A percentile compares a stretch with the other conserved stretches of the same genome.
Conservation (phyloP, 257 asterid species). For the Capsicum pubescens region DNA sequence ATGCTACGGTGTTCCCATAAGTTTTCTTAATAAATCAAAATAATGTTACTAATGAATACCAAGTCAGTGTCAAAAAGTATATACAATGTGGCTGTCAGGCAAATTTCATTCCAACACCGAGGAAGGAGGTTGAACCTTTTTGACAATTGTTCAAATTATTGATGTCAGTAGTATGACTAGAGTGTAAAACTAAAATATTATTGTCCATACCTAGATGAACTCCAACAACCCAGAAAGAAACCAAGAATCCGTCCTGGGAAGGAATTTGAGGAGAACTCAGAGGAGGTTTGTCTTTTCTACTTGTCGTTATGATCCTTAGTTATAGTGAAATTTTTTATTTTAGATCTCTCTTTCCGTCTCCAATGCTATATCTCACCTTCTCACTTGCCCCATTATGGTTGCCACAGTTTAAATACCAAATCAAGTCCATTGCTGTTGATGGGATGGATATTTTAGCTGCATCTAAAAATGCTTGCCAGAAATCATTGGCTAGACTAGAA, state of each 20-base stretch:
- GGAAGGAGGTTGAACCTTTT: neutral
- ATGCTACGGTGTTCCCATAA: neutral
- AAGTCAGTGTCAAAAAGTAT: neutral
- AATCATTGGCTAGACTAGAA: constrained; percentile 64
- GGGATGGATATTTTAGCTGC: constrained; percentile 66
- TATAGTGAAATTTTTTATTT: neutral
- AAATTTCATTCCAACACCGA: neutral
- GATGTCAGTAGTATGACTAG: neutral
- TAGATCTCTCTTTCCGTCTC: neutral
- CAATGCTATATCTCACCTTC: neutral
- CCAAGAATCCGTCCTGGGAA: constrained; percentile 73
- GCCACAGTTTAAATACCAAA: constrained; percentile 61
- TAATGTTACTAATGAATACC: neutral
- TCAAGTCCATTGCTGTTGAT: constrained; percentile 65
- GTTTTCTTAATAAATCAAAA: neutral
- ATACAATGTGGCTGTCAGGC: neutral
- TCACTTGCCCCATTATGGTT: neutral
- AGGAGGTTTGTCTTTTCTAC: constrained; percentile 46
- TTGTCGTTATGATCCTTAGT: constrained; percentile 10
- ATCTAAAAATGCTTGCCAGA: constrained; percentile 58
- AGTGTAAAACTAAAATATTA: neutral
- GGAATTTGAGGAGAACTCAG: constrained; percentile 71
- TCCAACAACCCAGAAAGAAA: constrained; percentile 60
- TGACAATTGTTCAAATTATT: neutral
- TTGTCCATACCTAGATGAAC: constrained; percentile 49